Evolutionary conservation across 2,329 filamentous ascomycete species (phyloP), one percentile per base, ranked within the genome.

Genomic region (Corinectria fuckeliana): DNA sequence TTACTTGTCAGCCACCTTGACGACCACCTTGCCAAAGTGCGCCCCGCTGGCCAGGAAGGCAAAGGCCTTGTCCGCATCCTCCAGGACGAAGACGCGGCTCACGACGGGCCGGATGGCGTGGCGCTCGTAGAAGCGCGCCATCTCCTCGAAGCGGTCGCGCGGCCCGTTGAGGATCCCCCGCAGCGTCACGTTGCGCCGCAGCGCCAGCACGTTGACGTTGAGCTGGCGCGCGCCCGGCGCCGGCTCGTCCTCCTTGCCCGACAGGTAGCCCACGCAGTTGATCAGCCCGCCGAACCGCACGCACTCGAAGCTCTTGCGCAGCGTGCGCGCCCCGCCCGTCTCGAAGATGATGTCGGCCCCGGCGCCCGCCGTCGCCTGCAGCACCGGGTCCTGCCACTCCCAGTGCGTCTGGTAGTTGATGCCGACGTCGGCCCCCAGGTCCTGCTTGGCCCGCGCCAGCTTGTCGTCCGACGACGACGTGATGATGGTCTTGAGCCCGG

Each of bases 101-200:
- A 86, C 75, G 1, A 85, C 77, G 3, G 82, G 82, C 49, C 70
- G 74, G 38, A 85, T 81, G 60, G 70, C 50, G 57, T 80, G 74
- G 45, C 73, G 68, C 58, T 78, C 75, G 62, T 83, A 82, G 44
- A 82, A 81, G 28, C 45, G 56, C 34, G 81, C 63, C 81, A 86
- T 84, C 72, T 86, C 84, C 72, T 84, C 81, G 57, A 86, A 80
- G 39, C 78, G 72, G 47, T 81, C 78, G 55, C 73, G 69, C 9
- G 88, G 86, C 0, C 88, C 88, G 70, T 89, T 89, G 25, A 89
- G 67, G 6, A 90, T 82, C 0, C 88, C 80, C 67, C 80, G 80
- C 50, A 82, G 70, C 28, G 80, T 82, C 13, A 80, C 78, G 60
- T 81, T 82, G 58, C 77, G 70, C 54, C 76, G 63, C 62, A 81